Base-by-base conservation (phyloP, 768 basidiomycete genomes). In the Kwoniella mangroviensis region DNA sequence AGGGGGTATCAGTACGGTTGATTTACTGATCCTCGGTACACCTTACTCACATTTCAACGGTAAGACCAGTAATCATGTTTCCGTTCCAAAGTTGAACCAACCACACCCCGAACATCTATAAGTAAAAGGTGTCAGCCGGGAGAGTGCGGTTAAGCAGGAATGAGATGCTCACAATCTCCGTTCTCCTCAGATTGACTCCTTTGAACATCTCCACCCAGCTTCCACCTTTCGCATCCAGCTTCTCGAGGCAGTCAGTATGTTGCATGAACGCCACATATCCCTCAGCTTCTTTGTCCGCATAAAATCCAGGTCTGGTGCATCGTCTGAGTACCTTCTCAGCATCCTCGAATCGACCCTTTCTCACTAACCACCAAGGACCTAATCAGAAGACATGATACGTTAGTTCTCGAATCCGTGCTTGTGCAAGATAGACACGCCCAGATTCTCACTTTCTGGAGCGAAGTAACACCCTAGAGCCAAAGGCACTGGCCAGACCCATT, bases 401-500 rank as follows among this genome's bases (percentile, higher is more conserved):
- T 4, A 59, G 28, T 10, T 26, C 17, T 19, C 13, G 26, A 59
- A 5, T 12, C 21, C 45, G 2, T 43, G 11, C 9, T n/a, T 61
- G 2, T 43, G 11, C 9, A 43, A 15, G 41, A 43, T 61, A 42
- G 24, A 21, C 15, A 5, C 21, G 26, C 13, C 54, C 4, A n/a
- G 10, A 24, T 19, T 45, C 63, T 54, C 41, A 62, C 71, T 72
- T 51, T 79, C 78, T 21, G 81, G 81, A 22, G 74, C 74, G 69
- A 82, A 81, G 73, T 53, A 78, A 68, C 70, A 68, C n/a, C 75
- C 81, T 43, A 77, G 42, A 57, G 73, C 51, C 51, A 84, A 73
- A 15, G 83, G 83, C 12, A 82, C 22, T 12, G 82, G 78, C 83
- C 82, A 84, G 21, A 84, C 65, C 84, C 82, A 79, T 69, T 79